Evolutionary conservation across 257 asterid species (phyloP).

Genomic region (Linaria vulgaris): DNA sequence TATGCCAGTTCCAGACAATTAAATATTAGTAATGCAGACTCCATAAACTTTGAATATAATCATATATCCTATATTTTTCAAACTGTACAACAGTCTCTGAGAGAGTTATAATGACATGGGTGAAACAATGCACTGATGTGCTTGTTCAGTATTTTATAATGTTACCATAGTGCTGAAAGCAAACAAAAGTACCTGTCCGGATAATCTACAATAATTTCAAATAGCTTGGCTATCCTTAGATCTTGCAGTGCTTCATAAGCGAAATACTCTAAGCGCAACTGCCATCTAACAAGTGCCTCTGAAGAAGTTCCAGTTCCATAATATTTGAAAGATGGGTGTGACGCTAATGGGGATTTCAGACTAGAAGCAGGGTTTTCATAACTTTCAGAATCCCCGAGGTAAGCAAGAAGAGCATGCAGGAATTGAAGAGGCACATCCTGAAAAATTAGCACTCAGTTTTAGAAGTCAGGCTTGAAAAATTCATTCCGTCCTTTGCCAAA

Average conservation of each 20-base stretch:
- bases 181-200: conserved; percentile 74
- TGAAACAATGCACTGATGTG: background rate
- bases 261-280: conserved; percentile 91
- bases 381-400: conserved; percentile 80
- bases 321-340: conserved; percentile 61
- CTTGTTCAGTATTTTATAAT: conserved; percentile 8
- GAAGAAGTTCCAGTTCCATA: conserved; percentile 72
- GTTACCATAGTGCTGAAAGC: conserved; percentile 13
- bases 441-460: no score
- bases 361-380: conserved; percentile 56
- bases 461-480: no score
- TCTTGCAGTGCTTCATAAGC: conserved; percentile 98
- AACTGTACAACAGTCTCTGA: no score
- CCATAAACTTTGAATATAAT: no score
- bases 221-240: conserved; percentile 86
- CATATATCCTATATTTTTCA: no score
- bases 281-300: conserved; percentile 92
- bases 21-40: no score
- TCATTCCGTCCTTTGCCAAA: conserved; percentile 14
- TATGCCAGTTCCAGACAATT: no score
- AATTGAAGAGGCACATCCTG: conserved; percentile 98
- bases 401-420: conserved; percentile 80
- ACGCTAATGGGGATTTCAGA: conserved; percentile 81
- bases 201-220: conserved; percentile 96
- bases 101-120: no score